Base-by-base conservation (phyloP, 305 asterid genomes). In the Vinca major region DNA sequence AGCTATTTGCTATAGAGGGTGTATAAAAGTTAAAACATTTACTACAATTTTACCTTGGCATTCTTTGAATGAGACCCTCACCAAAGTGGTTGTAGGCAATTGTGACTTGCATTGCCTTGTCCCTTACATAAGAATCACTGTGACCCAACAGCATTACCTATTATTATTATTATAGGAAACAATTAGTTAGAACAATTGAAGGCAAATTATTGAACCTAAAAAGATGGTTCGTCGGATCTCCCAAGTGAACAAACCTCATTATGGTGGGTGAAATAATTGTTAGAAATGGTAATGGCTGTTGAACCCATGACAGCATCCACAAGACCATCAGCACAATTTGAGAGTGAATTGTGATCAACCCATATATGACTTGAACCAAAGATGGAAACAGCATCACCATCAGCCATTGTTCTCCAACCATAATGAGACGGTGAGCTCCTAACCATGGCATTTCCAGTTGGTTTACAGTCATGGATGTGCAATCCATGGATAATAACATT, bases 221-320 rank as follows among this genome's bases (percentile, higher is more conserved):
- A 48, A 41, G 41, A 26, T 55, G 37, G 71, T 33, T 41, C 2
- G 43, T 37, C 47, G 33, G 45, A 50, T 51, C 26, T 65, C 51
- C 40, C 40, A 37, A 60, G 60, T 1, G n/a, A 41, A 63, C 72
- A 74, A 4, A 82, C 97, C 96, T 92, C 98, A 70, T 92, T 88
- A 62, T 92, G 98, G 80, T 92, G 96, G 54, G 96, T 86, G 72
- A 92, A 86, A 71, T 84, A 82, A 64, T 89, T 89, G 84, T 92
- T 92, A 3, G 98, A 92, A 78, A 91, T 88, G 77, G 98, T 89
- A 48, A 91, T 82, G 4, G 96, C 89, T 20, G 96, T 91, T 66
- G 98, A 91, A 13, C 98, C 98, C 96, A 91, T 91, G 37, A 91
- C 87, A 73, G 95, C 98, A 69, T 91, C 98, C 40, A 91, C 92